phyloP scores from a whole-genome alignment of 805 yeast genomes.

The Barnettozyma populi region DNA sequence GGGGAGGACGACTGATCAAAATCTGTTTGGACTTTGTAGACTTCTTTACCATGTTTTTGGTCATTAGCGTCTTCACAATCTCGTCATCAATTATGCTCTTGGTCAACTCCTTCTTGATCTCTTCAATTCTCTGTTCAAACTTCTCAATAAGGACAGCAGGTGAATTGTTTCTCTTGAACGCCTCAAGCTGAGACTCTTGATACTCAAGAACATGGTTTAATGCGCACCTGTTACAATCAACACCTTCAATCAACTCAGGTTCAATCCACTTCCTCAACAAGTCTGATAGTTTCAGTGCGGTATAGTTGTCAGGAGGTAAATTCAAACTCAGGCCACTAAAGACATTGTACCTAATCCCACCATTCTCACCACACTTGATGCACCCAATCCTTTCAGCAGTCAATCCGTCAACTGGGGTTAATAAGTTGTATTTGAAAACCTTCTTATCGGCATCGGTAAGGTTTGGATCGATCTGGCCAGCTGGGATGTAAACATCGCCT shows the following conservation, averaged over 20 bases:
- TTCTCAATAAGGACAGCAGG: slow-evolving; percentile 28
- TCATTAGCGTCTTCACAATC: slow-evolving; percentile 65
- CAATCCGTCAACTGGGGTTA: slow-evolving; percentile 91
- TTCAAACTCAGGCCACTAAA: slow-evolving; percentile 69
- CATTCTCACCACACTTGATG: slow-evolving; percentile 85
- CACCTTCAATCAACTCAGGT: slow-evolving; percentile 87
- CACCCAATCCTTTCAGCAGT: slow-evolving; percentile 89
- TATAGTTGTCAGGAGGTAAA: slow-evolving; percentile 46
- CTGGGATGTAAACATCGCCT: slow-evolving; percentile 67
- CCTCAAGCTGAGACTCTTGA: slow-evolving; percentile 33
- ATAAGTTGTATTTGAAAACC: slow-evolving; percentile 47
- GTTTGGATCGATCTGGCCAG: slow-evolving; percentile 72
- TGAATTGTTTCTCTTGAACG: slow-evolving; percentile 22
- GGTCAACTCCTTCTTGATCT: slow-evolving; percentile 47
- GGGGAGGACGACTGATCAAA: slow-evolving; percentile 74
- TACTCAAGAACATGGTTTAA: slow-evolving; percentile 54
- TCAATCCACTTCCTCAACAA: slow-evolving; percentile 62
- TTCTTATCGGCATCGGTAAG: slow-evolving; percentile 36
- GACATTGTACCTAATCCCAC: slow-evolving; percentile 82
- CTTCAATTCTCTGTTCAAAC: slow-evolving; percentile 40
- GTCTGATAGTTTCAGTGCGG: slow-evolving; percentile 41
- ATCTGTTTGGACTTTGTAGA: slow-evolving; percentile 82
- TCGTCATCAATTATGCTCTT: slow-evolving; percentile 77
- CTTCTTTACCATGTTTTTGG: slow-evolving; percentile 67
- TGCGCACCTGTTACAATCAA: slow-evolving; percentile 92